Evolutionary conservation across 768 basidiomycete species (phyloP).

Genomic region (Pleurotus platypus): DNA sequence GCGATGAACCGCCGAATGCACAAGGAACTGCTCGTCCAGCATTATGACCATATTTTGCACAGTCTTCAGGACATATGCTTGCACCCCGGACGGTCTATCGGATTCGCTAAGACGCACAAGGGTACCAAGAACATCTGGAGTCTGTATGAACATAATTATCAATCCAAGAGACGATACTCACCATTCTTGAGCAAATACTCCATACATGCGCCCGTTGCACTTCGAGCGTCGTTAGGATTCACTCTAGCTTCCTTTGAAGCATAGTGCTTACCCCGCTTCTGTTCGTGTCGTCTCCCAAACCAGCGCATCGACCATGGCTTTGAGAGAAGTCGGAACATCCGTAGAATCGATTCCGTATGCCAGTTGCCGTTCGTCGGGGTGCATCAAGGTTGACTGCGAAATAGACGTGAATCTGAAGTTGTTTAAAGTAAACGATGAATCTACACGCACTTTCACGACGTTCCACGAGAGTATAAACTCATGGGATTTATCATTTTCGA

Average conservation of each 20-base stretch:
- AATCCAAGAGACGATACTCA: conserved; percentile 22
- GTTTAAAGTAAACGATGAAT: not conserved
- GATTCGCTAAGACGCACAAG: conserved; percentile 84
- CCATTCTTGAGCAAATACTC: conserved; percentile 92
- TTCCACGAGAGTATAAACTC: conserved; percentile 80
- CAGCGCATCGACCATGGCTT: conserved; percentile 80
- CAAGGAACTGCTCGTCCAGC: conserved; percentile 90
- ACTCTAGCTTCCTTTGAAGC: conserved; percentile 1
- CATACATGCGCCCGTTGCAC: conserved; percentile 83
- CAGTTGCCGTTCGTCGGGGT: conserved; percentile 89
- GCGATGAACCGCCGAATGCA: conserved; percentile 87
- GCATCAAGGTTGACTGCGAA: conserved; percentile 69
- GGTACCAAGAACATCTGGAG: conserved; percentile 72
- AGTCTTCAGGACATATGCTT: conserved; percentile 81
- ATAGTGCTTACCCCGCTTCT: conserved; percentile 76
- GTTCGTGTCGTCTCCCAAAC: conserved; percentile 81
- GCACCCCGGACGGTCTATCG: conserved; percentile 86
- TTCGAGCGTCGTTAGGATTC: conserved; percentile 25
- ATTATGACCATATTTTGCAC: conserved; percentile 91
- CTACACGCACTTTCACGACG: conserved; percentile 54
- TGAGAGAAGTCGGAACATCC: conserved; percentile 71
- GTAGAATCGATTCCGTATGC: conserved; percentile 78
- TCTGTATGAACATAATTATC: conserved; percentile 7
- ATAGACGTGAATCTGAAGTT: conserved; percentile 9
- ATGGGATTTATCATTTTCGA: conserved; percentile 58